Percentiles rank a stretch among this genome's conserved stretches.
Evolutionary conservation across 2,329 filamentous ascomycete genomes (phyloP).

Genomic region (Alternaria hordeiaustralica): DNA sequence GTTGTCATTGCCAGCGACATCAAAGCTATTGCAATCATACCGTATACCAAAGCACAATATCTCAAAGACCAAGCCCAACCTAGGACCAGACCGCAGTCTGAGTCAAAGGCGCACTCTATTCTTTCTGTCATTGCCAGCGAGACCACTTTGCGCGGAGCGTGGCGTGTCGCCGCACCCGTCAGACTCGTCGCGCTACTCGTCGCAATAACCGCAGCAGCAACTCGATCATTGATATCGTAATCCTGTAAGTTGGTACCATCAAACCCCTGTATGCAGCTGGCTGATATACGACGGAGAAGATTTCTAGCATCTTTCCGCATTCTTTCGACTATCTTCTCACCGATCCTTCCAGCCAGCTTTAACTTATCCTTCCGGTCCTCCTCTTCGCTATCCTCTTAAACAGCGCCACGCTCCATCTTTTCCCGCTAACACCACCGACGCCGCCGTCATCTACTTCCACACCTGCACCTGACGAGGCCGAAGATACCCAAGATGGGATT

Average conservation of each 20-base stretch:
- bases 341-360: background rate
- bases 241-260: background rate
- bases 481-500: background rate
- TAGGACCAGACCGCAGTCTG: too few relatives aligned
- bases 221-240: slow-evolving; percentile 26
- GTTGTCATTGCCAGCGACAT: too few relatives aligned
- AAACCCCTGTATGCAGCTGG: background rate
- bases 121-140: too few relatives aligned
- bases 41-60: too few relatives aligned
- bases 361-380: background rate
- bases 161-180: slow-evolving; percentile 62
- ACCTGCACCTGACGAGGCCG: background rate
- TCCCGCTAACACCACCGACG: background rate
- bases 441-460: background rate
- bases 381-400: background rate
- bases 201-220: slow-evolving; percentile 60
- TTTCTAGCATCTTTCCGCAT: background rate
- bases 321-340: background rate
- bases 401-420: background rate
- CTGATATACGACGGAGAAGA: background rate
- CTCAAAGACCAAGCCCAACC: too few relatives aligned
- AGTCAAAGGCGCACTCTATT: too few relatives aligned
- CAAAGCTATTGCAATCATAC: too few relatives aligned
- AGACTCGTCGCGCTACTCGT: slow-evolving; percentile 64
- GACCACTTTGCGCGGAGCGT: slow-evolving; percentile 53